phyloP scores from a whole-genome alignment of 257 asterid species.

The Plantago ovata region DNA sequence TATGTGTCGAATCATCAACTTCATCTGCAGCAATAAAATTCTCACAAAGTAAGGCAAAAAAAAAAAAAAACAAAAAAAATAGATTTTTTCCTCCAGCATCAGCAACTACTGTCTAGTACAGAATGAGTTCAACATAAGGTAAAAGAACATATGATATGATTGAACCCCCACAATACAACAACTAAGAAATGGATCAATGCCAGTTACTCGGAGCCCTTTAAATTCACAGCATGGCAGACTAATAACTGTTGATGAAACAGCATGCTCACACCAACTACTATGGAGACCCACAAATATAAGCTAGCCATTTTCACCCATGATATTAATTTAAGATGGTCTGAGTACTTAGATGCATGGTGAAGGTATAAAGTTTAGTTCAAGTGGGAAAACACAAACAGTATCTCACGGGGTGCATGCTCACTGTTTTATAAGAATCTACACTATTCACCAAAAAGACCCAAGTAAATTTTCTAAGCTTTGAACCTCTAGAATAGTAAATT shows the following conservation, averaged over 20 bases:
- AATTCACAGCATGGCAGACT: not conserved
- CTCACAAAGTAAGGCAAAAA: conserved; percentile 20
- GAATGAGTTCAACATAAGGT: not conserved
- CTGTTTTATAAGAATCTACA: not conserved
- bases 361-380: not conserved
- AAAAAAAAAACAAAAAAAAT: too few relatives aligned
- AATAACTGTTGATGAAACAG: not conserved
- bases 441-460: not conserved
- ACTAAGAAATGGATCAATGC: conserved; percentile 8
- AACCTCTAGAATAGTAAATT: too few relatives aligned
- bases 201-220: conserved; percentile 3
- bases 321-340: not conserved
- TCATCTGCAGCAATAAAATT: conserved; percentile 51
- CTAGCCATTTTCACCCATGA: not conserved
- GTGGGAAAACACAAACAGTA: not conserved
- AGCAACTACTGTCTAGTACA: not conserved
- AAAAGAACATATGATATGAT: not conserved
- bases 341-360: too few relatives aligned
- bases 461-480: too few relatives aligned
- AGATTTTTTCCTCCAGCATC: not conserved
- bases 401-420: not conserved
- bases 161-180: not conserved
- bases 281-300: conserved; percentile 1
- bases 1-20: conserved; percentile 78
- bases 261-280: conserved; percentile 3